Base-by-base conservation (phyloP, 441 rosid species). In the Populus hybrid region DNA sequence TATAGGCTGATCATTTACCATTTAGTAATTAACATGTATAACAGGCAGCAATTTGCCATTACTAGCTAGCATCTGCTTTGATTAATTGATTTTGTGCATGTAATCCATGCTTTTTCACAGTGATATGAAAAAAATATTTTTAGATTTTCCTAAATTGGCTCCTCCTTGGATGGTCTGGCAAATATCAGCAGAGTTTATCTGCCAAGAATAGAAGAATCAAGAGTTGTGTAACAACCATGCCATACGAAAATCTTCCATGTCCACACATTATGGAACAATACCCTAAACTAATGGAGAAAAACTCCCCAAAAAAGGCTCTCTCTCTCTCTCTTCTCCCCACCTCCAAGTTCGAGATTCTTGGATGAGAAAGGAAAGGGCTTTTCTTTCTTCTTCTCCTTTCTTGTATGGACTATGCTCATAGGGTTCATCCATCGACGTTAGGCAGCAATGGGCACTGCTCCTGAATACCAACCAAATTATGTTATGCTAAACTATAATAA, bases 381-480 rank as follows among this genome's bases (percentile, higher is more conserved):
- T 12, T 74, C 36, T 45, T 75, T 76, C 76, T 80, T 67, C 76
- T 77, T 68, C 76, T 61, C 40, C 33, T 7, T 69, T 74, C 59
- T 69, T 35, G 35, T 12, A 76, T 77, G 84, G 84, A 80, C 59
- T 38, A 80, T 78, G 83, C 72, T 66, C 77, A 74, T 14, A 74
- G 80, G 73, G 80, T 81, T 29, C 45, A 71, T 42, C 79, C 79
- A 67, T 71, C 61, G 78, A 68, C 36, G 21, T 63, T 73, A 74
- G 66, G 38, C 79, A 67, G 8, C 74, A 74, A 84, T 75, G 85
- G 79, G 56, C 1, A 42, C 73, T 20, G 74, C 76, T 7, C 74
- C 79, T 0, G 85, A 78, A 9, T 65, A 84, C 76, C 87, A 79
- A 14, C 82, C 87, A 53, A 83, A 80, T 70, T 86, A 88, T 78